These are phyloP conservation scores for Phaffia tasmanica DNA, from an alignment of 768 basidiomycete genomes.

Conservation along the genomic window DNA sequence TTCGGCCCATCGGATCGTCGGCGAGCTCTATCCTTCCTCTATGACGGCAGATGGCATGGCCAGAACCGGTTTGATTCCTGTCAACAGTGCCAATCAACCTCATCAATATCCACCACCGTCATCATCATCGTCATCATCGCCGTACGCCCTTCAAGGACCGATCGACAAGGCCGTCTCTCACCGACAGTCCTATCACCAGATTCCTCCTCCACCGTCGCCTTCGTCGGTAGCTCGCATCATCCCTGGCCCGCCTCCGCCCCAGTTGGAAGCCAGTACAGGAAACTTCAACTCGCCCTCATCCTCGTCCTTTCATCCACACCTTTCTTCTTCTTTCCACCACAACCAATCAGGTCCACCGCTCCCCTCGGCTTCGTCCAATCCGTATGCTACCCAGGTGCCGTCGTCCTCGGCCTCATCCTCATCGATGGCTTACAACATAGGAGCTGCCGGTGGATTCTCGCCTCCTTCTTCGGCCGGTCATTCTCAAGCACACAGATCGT, in stretches of 20 bases:
- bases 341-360: background rate
- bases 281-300: background rate
- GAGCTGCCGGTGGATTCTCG: too few species aligned
- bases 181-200: too few species aligned
- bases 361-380: background rate
- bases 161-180: too few species aligned
- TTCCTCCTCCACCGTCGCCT: too few species aligned
- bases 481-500: background rate
- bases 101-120: background rate
- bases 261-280: background rate
- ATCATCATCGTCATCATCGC: background rate
- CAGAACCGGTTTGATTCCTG: background rate
- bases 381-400: background rate
- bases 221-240: too few species aligned
- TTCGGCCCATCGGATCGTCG: slow-evolving; percentile 5
- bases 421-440: background rate
- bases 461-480: background rate
- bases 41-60: slow-evolving; percentile 13
- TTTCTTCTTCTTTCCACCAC: background rate
- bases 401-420: slow-evolving; percentile 8
- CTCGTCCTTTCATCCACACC: background rate
- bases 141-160: background rate
- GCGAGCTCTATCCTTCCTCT: slow-evolving; percentile 11
- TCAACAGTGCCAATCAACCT: too few species aligned
- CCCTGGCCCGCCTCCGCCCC: background rate